These are phyloP conservation scores for Elaeis oleifera DNA, from an alignment of 202 grass and related monocot species.

Conservation along the genomic window DNA sequence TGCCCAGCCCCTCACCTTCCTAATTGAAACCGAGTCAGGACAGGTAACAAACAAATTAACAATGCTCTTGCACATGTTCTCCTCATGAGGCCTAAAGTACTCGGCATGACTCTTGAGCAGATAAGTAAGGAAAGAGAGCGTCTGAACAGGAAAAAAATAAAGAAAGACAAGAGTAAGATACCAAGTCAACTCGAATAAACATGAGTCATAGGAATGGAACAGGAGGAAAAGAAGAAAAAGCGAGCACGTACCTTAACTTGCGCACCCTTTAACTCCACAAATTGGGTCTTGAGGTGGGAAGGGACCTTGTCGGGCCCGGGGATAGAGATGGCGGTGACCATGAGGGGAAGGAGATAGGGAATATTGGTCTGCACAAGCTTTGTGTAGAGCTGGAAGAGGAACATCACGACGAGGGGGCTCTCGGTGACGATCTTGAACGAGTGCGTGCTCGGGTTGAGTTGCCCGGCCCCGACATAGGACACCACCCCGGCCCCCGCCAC, in stretches of 20 bases:
- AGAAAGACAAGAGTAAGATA: neutral
- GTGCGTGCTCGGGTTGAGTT: constrained; percentile 74
- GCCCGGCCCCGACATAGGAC: constrained; percentile 31
- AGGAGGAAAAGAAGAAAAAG: neutral
- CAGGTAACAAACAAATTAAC: constrained; percentile 97
- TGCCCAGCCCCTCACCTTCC: constrained; percentile 49
- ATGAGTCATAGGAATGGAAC: constrained; percentile 8
- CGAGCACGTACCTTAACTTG: constrained; percentile 77
- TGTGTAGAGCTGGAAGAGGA: constrained; percentile 90
- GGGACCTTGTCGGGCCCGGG: constrained; percentile 75
- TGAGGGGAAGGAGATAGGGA: constrained; percentile 67
- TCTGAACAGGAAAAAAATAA: constrained; percentile 41
- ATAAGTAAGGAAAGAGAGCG: constrained; percentile 86
- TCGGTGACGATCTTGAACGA: constrained; percentile 98
- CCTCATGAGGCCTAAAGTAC: constrained; percentile 83
- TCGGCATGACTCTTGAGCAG: constrained; percentile 95
- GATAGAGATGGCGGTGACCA: constrained; percentile 81
- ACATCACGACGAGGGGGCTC: constrained; percentile 98
- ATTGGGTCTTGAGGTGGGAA: constrained; percentile 63
- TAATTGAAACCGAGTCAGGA: constrained; percentile 89
- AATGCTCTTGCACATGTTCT: constrained; percentile 99
- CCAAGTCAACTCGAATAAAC: constrained; percentile 9
- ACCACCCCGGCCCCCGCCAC: constrained; percentile 27
- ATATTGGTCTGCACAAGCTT: constrained; percentile 99
- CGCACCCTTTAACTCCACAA: constrained; percentile 86